Conservation (phyloP, 1,284 basidiomycete genomes). For the Boletus smithii region DNA sequence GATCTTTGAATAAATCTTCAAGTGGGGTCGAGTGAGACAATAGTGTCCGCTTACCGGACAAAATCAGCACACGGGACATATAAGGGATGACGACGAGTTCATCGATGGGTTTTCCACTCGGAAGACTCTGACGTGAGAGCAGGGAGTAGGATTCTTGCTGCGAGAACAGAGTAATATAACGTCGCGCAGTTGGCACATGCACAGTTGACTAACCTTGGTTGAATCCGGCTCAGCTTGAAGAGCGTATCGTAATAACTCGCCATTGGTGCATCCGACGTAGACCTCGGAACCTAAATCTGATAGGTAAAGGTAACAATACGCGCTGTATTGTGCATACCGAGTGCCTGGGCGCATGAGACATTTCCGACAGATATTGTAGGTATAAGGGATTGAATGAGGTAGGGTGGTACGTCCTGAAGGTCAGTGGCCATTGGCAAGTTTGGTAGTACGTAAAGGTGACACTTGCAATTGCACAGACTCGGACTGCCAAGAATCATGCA, state of each 20-base stretch:
- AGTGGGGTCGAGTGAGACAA: constrained; percentile 1
- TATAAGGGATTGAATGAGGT: constrained; percentile 54
- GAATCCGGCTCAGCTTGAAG: constrained; percentile 52
- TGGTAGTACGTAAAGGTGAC: constrained; percentile 19
- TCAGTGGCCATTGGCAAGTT: constrained; percentile 20
- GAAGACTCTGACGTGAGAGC: constrained; percentile 62
- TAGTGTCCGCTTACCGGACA: constrained; percentile 52
- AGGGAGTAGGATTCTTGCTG: constrained; percentile 65
- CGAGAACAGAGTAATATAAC: not conserved
- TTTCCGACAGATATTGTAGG: constrained; percentile 38
- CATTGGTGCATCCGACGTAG: constrained; percentile 71
- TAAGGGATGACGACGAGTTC: constrained; percentile 77
- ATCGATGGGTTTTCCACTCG: constrained; percentile 64
- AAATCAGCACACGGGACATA: constrained; percentile 65
- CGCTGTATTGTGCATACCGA: constrained; percentile 39
- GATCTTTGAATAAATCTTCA: constrained; percentile 46
- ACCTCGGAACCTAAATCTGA: constrained; percentile 57
- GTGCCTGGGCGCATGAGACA: constrained; percentile 43
- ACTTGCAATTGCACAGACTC: not conserved
- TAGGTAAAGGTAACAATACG: constrained; percentile 5
- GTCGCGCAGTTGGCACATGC: not conserved
- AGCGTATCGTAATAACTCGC: constrained; percentile 65
- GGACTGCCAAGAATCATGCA: constrained; percentile 7
- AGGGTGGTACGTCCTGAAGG: constrained; percentile 53
- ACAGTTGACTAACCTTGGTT: constrained; percentile 41